Percentiles rank a stretch among this genome's conserved stretches.
Evolutionary conservation across 345 rosid species (phyloP).

Genomic region (Excoecaria cochinchinensis): DNA sequence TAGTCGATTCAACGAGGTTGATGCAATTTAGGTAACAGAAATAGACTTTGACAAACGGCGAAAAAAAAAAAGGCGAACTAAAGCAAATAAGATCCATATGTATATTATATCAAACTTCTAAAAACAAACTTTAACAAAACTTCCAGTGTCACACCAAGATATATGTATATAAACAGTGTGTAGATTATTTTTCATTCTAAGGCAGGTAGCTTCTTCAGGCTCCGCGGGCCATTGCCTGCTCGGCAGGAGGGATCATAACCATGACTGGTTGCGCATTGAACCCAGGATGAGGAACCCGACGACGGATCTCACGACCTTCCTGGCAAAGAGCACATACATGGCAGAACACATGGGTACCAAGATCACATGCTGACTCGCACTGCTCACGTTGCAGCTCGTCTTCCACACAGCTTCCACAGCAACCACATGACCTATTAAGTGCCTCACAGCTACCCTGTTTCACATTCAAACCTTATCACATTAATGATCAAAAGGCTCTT

Average conservation of each 20-base stretch:
- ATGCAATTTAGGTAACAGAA: too few relatives aligned
- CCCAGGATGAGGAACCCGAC: slow-evolving; percentile 81
- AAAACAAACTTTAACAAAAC: background rate
- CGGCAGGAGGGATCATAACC: slow-evolving; percentile 71
- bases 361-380: slow-evolving; percentile 71
- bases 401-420: slow-evolving; percentile 72
- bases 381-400: slow-evolving; percentile 70
- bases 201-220: slow-evolving; percentile 27
- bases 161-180: slow-evolving; percentile 11
- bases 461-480: slow-evolving; percentile 5
- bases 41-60: too few relatives aligned
- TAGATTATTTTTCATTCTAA: background rate
- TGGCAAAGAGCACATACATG: slow-evolving; percentile 91
- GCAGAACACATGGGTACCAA: slow-evolving; percentile 74
- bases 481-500: slow-evolving; percentile 3
- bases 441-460: slow-evolving; percentile 82
- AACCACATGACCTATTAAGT: slow-evolving; percentile 76
- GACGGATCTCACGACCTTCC: slow-evolving; percentile 96
- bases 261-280: slow-evolving; percentile 66
- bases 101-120: background rate
- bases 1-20: too few relatives aligned
- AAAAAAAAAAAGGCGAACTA: too few relatives aligned
- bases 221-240: slow-evolving; percentile 72
- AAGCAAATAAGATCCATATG: background rate
- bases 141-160: background rate